Base-by-base conservation (phyloP, 2,329 filamentous ascomycete species). In the Drechslera avenae region DNA sequence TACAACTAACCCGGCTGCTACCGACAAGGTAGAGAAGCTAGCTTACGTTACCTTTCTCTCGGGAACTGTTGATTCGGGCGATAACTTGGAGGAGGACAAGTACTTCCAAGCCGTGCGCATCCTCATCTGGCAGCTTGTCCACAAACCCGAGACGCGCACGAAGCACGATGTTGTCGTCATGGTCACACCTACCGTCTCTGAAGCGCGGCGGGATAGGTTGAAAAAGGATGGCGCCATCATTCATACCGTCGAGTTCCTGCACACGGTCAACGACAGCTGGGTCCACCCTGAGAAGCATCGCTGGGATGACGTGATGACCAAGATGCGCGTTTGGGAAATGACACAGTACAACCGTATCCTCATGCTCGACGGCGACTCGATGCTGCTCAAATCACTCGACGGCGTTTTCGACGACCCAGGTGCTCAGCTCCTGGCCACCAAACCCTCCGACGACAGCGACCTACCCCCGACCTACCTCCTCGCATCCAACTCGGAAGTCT, bases 311-410 rank as follows among this genome's bases (percentile, higher is more conserved):
- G 63, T 75, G 18, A 62, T 76, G 63, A 67, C 69, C 13, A 77
- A 77, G 57, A 58, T 77, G 19, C 70, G 71, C 18, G 61, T 74
- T 2, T 76, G 66, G 65, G 60, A 75, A 53, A 62, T 76, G 46
- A 71, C 63, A 1, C 62, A 74, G 34, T 76, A 73, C 56, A 52
- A 49, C 13, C 58, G 62, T 8, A 66, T 76, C 33, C 57, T 63
- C 21, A 68, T 75, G 53, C 52, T 76, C 6, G 73, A 76, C 41
- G 69, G 62, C 37, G 73, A 76, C 52, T 72, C 57, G 2, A 56
- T 74, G 33, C 61, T 75, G 13, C 54, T 57, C 17, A 39, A 52
- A 16, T 58, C 66, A 0, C 53, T 74, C 7, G 70, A 73, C 50
- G 67, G 53, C 35, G 57, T 75, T 23, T 75, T 75, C 56, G 54